Percentiles rank a stretch among this genome's conserved stretches.
phyloP scores from a whole-genome alignment of 768 basidiomycete genomes.

The Psilocybe cyanescens region DNA sequence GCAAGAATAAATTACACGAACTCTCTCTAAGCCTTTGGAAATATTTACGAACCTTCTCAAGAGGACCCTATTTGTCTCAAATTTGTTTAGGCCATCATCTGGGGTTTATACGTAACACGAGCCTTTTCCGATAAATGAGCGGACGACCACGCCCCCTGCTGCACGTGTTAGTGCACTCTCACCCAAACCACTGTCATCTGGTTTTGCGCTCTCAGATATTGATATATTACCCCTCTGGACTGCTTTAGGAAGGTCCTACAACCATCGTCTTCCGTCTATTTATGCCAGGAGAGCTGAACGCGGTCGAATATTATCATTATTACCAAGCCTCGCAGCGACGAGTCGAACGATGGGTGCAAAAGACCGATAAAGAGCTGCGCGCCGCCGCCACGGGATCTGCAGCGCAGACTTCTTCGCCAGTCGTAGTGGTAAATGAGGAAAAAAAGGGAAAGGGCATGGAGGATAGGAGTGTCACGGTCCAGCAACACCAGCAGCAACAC shows the following conservation, averaged over 20 bases:
- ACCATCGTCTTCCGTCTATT: conserved; percentile 19
- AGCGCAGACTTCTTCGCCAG: conserved; percentile 1
- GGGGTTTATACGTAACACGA: background rate
- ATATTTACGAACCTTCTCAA: too few relatives aligned
- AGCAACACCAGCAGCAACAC: background rate
- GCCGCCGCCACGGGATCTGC: conserved; percentile 11
- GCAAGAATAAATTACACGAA: too few relatives aligned
- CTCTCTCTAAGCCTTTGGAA: too few relatives aligned
- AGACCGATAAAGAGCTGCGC: conserved; percentile 24
- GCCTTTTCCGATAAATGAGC: background rate
- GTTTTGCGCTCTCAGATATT: background rate
- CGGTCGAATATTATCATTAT: conserved; percentile 29
- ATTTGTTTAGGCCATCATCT: background rate
- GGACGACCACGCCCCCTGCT: background rate
- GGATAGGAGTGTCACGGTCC: background rate
- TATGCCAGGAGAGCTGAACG: conserved; percentile 30
- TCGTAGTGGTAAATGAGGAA: background rate
- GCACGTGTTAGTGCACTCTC: conserved; percentile 9
- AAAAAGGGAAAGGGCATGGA: background rate
- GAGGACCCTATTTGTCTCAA: too few relatives aligned
- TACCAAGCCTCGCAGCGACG: conserved; percentile 31
- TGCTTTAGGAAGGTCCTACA: background rate
- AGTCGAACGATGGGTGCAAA: conserved; percentile 31
- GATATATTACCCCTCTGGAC: background rate
- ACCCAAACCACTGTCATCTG: background rate